phyloP scores from a whole-genome alignment of 805 yeast species.

The Candida boleticola region DNA sequence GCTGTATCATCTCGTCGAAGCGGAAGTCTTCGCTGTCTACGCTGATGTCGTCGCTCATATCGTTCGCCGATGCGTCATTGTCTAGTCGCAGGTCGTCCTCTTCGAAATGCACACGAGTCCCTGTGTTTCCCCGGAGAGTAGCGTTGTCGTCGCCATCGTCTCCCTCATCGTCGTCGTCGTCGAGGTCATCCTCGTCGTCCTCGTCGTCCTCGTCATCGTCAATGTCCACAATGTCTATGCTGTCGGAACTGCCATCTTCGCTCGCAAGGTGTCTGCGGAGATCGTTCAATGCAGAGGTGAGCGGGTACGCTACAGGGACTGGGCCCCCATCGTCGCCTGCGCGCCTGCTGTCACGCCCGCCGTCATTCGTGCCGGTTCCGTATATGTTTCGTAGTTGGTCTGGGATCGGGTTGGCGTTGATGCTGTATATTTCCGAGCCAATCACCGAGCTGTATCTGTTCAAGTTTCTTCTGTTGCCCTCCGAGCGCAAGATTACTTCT shows the following conservation, averaged over 20 bases:
- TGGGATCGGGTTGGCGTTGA: constrained; percentile 1
- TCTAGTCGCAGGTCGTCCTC: no score
- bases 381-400: not conserved
- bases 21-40: constrained; percentile 10
- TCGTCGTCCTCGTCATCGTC: constrained; percentile 9
- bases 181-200: constrained; percentile 16
- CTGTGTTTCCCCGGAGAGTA: not conserved
- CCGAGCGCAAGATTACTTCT: constrained; percentile 1
- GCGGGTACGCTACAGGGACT: not conserved
- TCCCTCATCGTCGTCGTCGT: constrained; percentile 17
- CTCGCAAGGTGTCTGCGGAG: no score
- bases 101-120: constrained; percentile 8
- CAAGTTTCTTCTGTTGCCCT: not conserved
- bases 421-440: constrained; percentile 1
- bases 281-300: no score
- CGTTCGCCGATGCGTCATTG: no score
- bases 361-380: not conserved
- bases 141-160: constrained; percentile 7
- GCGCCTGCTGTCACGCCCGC: not conserved
- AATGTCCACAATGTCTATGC: constrained; percentile 1
- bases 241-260: not conserved
- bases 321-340: not conserved
- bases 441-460: constrained; percentile 8
- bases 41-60: constrained; percentile 7
- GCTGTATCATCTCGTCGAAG: constrained; percentile 7